Conservation (phyloP, 805 yeast species). For the Monosporozyma aerobia region DNA sequence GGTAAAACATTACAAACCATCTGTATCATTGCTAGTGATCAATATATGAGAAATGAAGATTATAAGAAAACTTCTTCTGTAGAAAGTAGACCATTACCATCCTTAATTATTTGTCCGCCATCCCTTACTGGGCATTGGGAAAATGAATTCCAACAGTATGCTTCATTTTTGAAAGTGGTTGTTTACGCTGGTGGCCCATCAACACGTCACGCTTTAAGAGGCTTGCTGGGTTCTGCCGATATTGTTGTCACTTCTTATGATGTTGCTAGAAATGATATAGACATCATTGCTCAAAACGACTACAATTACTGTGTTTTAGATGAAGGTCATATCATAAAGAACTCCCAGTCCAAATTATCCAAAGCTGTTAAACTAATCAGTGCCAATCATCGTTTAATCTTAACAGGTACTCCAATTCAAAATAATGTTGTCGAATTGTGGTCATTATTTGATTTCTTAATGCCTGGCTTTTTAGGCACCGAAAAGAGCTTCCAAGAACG, state of each 20-base stretch:
- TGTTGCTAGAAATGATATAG: conserved; percentile 87
- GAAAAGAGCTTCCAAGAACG: conserved; percentile 90
- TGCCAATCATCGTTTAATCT: conserved; percentile 82
- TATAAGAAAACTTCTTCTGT: conserved; percentile 46
- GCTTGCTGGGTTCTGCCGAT: conserved; percentile 51
- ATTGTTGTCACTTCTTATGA: conserved; percentile 92
- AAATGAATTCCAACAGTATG: conserved; percentile 81
- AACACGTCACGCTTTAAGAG: conserved; percentile 47
- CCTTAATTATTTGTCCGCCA: conserved; percentile 90
- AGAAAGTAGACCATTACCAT: conserved; percentile 69
- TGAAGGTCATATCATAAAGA: conserved; percentile 96
- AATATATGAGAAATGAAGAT: conserved; percentile 70
- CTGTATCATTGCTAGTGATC: conserved; percentile 95
- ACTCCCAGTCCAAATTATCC: conserved; percentile 78
- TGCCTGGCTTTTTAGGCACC: conserved; percentile 97
- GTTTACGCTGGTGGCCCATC: conserved; percentile 94
- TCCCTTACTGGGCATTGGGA: conserved; percentile 99
- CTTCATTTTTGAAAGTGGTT: conserved; percentile 73
- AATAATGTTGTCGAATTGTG: conserved; percentile 93
- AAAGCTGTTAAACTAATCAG: conserved; percentile 73
- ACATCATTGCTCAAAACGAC: conserved; percentile 46
- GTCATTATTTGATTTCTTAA: conserved; percentile 93
- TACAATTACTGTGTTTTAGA: conserved; percentile 93
- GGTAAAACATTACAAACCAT: conserved; percentile 96
- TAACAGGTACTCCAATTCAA: conserved; percentile 97